phyloP scores from a whole-genome alignment of 2,329 filamentous ascomycete genomes.

The Epichloe coenophiala region DNA sequence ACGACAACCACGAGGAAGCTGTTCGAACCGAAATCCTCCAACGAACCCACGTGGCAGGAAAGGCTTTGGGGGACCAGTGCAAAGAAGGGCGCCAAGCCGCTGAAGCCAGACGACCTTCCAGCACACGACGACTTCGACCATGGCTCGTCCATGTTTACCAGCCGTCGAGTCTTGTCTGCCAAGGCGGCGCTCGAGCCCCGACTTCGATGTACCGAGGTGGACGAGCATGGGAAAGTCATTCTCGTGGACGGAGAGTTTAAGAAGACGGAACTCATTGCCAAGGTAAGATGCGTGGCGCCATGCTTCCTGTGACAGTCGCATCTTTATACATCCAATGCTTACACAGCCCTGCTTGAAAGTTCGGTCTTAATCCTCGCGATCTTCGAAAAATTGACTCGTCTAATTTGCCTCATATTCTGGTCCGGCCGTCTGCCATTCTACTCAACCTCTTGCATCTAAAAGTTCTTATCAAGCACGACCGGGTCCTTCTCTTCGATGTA shows the following conservation, averaged over 20 bases:
- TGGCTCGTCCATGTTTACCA: conserved; percentile 46
- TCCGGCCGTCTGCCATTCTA: conserved; percentile 83
- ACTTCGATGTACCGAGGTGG: conserved; percentile 86
- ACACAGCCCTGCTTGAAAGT: conserved; percentile 34
- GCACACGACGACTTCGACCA: conserved; percentile 43
- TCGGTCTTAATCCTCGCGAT: conserved; percentile 84
- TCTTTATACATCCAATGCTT: neutral
- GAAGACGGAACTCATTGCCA: conserved; percentile 93
- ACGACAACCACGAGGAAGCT: conserved; percentile 11
- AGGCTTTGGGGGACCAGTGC: conserved; percentile 31
- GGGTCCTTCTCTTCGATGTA: conserved; percentile 88
- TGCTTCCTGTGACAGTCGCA: neutral
- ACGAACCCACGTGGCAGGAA: conserved; percentile 31
- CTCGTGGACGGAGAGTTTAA: conserved; percentile 92
- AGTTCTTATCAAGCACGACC: conserved; percentile 87
- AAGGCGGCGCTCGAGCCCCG: conserved; percentile 76
- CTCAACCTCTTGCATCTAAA: conserved; percentile 94
- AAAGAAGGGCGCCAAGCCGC: conserved; percentile 24
- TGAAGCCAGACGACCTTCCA: conserved; percentile 46
- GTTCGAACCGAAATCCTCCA: conserved; percentile 8
- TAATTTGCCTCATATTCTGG: conserved; percentile 84
- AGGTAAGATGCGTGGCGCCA: conserved; percentile 37
- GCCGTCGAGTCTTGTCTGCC: conserved; percentile 54
- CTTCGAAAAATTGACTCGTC: conserved; percentile 96
- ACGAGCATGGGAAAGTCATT: conserved; percentile 82